Conservation (phyloP, 805 yeast genomes). For the Yamadazyma takamatsuzukensis region DNA sequence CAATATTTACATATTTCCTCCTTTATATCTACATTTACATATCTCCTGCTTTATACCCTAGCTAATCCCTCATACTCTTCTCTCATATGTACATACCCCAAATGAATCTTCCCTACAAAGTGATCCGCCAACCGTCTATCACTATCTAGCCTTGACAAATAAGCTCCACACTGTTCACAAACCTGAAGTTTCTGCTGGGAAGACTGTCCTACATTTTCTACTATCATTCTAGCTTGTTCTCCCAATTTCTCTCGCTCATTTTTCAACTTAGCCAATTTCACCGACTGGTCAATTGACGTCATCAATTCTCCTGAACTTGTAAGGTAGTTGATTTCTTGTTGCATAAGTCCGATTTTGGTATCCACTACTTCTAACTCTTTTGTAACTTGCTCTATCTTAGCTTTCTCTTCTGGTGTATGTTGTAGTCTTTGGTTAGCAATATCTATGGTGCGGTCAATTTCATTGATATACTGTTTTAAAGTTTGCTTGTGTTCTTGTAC, state of each 20-base stretch:
- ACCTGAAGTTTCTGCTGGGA: conserved; percentile 90
- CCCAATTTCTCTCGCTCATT: conserved; percentile 51
- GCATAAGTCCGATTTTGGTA: conserved; percentile 58
- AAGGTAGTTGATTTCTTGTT: conserved; percentile 60
- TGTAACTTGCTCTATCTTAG: conserved; percentile 51
- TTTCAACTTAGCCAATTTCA: conserved; percentile 40
- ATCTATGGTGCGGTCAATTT: conserved; percentile 59
- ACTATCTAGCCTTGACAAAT: conserved; percentile 77
- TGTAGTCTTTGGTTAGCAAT: conserved; percentile 63
- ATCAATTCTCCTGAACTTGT: conserved; percentile 46
- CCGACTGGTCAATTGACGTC: conserved; percentile 49
- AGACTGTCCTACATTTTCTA: conserved; percentile 75
- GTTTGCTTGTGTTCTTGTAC: conserved; percentile 48
- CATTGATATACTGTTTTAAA: conserved; percentile 50
- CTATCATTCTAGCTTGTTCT: conserved; percentile 52
- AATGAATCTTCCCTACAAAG: conserved; percentile 81
- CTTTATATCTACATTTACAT: no score
- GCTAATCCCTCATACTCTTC: conserved; percentile 42
- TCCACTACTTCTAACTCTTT: conserved; percentile 60
- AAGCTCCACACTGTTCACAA: conserved; percentile 88
- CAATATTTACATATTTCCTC: no score
- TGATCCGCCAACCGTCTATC: conserved; percentile 89
- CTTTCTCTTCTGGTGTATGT: conserved; percentile 71
- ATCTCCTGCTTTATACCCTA: no score
- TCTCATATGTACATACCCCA: conserved; percentile 78